Conservation (phyloP, 2,329 filamentous ascomycete species). For the Cladosporium halotolerans region DNA sequence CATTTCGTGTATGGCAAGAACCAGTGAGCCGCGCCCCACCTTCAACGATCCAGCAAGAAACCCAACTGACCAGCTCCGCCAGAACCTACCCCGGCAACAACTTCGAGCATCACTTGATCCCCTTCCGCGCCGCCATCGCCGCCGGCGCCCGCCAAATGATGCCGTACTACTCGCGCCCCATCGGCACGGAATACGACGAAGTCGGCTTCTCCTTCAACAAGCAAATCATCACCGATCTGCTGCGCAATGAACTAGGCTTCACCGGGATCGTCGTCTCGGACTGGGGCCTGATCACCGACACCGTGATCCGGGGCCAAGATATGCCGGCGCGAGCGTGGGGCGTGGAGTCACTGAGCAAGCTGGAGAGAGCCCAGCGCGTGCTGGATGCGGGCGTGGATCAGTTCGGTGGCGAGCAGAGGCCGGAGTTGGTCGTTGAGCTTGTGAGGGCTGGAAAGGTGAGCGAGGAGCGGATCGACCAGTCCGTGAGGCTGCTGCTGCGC, state of each 20-base stretch:
- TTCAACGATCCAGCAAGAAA: neutral
- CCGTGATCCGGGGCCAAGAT: conserved; percentile 36
- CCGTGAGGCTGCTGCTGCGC: conserved; percentile 40
- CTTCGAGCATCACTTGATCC: conserved; percentile 45
- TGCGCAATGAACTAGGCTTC: conserved; percentile 67
- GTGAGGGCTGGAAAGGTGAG: conserved; percentile 13
- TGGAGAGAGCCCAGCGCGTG: conserved; percentile 39
- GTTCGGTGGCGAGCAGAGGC: conserved; percentile 45
- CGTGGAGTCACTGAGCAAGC: conserved; percentile 39
- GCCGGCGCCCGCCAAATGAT: conserved; percentile 48
- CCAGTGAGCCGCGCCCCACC: neutral
- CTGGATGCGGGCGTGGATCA: conserved; percentile 49
- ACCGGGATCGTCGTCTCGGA: conserved; percentile 62
- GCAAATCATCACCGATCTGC: conserved; percentile 56
- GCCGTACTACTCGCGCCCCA: conserved; percentile 46
- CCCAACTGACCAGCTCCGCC: neutral
- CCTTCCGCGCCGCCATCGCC: conserved; percentile 46
- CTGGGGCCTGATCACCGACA: conserved; percentile 53
- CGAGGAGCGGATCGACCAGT: conserved; percentile 42
- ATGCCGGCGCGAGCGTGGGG: conserved; percentile 49
- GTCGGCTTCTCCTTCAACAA: conserved; percentile 50
- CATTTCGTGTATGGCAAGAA: conserved; percentile 51
- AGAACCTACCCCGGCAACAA: conserved; percentile 47
- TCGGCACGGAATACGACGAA: conserved; percentile 40
- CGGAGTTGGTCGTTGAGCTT: conserved; percentile 29